Conservation (phyloP, 2,329 filamentous ascomycete genomes). For the Claviceps africana region DNA sequence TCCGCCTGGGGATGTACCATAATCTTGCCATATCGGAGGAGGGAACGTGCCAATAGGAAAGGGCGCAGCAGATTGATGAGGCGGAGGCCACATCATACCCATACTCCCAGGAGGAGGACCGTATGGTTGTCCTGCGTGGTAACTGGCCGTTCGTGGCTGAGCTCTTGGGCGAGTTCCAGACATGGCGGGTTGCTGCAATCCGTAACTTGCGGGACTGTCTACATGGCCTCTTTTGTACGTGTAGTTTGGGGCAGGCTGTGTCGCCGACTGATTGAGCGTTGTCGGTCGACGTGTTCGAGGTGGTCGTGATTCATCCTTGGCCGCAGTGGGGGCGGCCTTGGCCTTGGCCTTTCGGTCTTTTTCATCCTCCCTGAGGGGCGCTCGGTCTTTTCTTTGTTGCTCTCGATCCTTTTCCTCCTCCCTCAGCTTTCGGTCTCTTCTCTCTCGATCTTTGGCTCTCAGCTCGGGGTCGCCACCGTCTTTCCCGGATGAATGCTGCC, state of each 20-base stretch:
- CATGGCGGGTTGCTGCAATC: slow-evolving; percentile 19
- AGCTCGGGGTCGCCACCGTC: slow-evolving; percentile 10
- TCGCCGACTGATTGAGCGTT: slow-evolving; percentile 17
- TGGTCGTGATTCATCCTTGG: slow-evolving; percentile 13
- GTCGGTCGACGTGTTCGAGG: slow-evolving; percentile 16
- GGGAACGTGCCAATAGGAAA: slow-evolving; percentile 18
- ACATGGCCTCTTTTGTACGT: slow-evolving; percentile 17
- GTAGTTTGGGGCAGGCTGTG: slow-evolving; percentile 19
- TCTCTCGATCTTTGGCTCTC: slow-evolving; percentile 15
- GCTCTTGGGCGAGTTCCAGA: slow-evolving; percentile 19
- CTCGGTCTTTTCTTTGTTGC: slow-evolving; percentile 15
- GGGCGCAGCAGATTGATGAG: slow-evolving; percentile 10
- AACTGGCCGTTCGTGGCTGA: slow-evolving; percentile 21
- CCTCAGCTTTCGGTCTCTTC: slow-evolving; percentile 13
- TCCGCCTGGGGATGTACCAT: slow-evolving; percentile 13
- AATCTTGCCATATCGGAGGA: slow-evolving; percentile 13
- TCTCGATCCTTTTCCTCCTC: slow-evolving; percentile 15
- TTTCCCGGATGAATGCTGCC: slow-evolving; percentile 10
- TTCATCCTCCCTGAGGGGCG: slow-evolving; percentile 13
- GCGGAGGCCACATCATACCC: slow-evolving; percentile 15
- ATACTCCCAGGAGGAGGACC: slow-evolving; percentile 9
- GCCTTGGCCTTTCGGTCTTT: slow-evolving; percentile 4
- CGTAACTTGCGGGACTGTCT: slow-evolving; percentile 23
- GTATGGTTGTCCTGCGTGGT: slow-evolving; percentile 20
- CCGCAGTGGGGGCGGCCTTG: slow-evolving; percentile 3